Evolutionary conservation across 139 green algal genomes (phyloP).

Genomic region (Dunaliella sp.): DNA sequence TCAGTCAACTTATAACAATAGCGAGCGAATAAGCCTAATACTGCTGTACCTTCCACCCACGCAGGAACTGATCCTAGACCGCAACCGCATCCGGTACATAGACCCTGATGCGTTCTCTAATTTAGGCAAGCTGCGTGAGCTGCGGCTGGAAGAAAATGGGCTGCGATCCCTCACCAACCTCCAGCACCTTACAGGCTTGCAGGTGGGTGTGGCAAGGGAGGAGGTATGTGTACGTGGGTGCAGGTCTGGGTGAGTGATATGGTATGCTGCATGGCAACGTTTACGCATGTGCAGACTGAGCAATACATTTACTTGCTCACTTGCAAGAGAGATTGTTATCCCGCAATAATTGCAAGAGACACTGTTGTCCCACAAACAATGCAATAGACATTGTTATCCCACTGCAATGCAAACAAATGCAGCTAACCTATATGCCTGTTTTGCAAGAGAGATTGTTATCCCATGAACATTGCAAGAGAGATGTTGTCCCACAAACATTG

Average conservation of each 20-base stretch:
- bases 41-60: not conserved
- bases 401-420: not conserved
- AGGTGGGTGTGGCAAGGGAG: slow-evolving; percentile 16
- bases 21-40: no score
- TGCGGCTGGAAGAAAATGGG: slow-evolving; percentile 58
- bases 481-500: no score
- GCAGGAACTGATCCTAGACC: slow-evolving; percentile 66
- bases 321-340: no score
- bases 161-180: slow-evolving; percentile 50
- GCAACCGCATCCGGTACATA: slow-evolving; percentile 56
- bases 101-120: slow-evolving; percentile 45
- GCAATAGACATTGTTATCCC: no score
- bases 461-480: no score
- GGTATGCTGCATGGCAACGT: not conserved
- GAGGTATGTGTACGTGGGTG: not conserved
- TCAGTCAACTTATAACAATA: no score
- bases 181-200: slow-evolving; percentile 55
- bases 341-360: no score
- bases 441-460: not conserved
- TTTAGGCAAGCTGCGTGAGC: slow-evolving; percentile 46
- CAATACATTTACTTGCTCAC: no score
- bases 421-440: not conserved
- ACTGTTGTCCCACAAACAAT: no score
- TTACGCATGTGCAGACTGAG: not conserved
- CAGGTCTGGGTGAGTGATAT: not conserved